Conservation (phyloP, 176 grass and related monocot species). For the Echinochloa phyllopogon region DNA sequence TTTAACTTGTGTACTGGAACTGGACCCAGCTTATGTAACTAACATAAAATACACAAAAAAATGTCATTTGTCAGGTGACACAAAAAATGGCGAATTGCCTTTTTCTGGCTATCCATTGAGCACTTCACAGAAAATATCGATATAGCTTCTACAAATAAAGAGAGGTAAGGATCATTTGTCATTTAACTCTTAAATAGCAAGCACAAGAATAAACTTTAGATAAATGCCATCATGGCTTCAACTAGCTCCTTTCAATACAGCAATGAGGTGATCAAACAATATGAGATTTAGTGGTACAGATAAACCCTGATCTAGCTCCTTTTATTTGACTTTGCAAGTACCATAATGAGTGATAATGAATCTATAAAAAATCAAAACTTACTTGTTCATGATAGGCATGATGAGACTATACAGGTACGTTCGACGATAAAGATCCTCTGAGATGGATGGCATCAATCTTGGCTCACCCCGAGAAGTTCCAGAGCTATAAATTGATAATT, state of each 20-base stretch:
- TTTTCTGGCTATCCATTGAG: neutral
- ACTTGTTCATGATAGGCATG: conserved; percentile 88
- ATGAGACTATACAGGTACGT: conserved; percentile 78
- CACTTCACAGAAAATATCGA: neutral
- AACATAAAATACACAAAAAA: neutral
- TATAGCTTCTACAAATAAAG: neutral
- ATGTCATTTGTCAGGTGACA: neutral
- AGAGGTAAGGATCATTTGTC: neutral
- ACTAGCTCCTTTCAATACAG: conserved; percentile 3
- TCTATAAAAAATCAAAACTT: conserved; percentile 39
- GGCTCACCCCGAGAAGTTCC: conserved; percentile 75
- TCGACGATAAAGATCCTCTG: conserved; percentile 75
- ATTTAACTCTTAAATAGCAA: neutral
- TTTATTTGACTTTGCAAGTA: neutral
- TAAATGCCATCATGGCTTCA: neutral
- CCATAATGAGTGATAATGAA: neutral
- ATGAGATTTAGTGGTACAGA: neutral
- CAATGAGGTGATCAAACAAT: neutral
- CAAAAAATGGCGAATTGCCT: neutral
- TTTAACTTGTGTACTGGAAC: neutral
- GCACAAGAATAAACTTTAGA: neutral
- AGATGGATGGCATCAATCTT: conserved; percentile 85
- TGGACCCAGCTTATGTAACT: neutral
- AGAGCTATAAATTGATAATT: conserved; percentile 46
- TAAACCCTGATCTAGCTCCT: neutral